Percentiles rank a stretch among this genome's conserved stretches.
Conservation (phyloP, 768 basidiomycete genomes). For the Tulasnella sp. region DNA sequence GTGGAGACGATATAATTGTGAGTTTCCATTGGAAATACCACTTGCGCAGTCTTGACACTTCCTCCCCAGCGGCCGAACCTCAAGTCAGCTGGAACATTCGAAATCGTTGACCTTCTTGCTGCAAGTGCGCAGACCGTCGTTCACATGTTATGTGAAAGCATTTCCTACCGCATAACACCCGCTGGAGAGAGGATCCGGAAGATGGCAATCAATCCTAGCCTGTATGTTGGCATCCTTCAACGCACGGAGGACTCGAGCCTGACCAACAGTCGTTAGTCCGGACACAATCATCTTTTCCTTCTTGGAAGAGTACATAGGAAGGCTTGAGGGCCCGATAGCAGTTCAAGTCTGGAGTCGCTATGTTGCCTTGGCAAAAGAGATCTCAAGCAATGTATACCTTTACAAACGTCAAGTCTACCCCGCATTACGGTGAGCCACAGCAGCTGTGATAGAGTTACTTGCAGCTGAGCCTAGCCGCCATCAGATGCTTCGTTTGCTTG, state of each 20-base stretch:
- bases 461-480: conserved; percentile 26
- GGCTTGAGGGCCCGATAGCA: conserved; percentile 85
- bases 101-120: conserved; percentile 76
- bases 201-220: conserved; percentile 56
- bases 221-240: conserved; percentile 46
- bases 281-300: conserved; percentile 76
- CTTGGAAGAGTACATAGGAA: conserved; percentile 76
- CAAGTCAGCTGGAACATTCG: conserved; percentile 58
- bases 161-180: conserved; percentile 54
- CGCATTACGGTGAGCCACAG: conserved; percentile 57
- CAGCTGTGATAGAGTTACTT: conserved; percentile 16
- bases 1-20: conserved; percentile 46
- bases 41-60: conserved; percentile 7
- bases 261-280: conserved; percentile 46
- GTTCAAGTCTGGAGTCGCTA: conserved; percentile 88
- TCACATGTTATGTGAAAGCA: conserved; percentile 83
- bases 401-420: conserved; percentile 70
- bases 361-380: conserved; percentile 71
- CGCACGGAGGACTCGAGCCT: conserved; percentile 17
- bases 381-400: conserved; percentile 59
- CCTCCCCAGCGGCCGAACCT: neutral
- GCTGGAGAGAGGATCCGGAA: conserved; percentile 57
- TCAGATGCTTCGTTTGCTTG: conserved; percentile 69
- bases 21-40: neutral
- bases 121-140: conserved; percentile 83